These are phyloP conservation scores for Cyclocybe cylindracea DNA, from an alignment of 768 basidiomycete species.

Conservation along the genomic window DNA sequence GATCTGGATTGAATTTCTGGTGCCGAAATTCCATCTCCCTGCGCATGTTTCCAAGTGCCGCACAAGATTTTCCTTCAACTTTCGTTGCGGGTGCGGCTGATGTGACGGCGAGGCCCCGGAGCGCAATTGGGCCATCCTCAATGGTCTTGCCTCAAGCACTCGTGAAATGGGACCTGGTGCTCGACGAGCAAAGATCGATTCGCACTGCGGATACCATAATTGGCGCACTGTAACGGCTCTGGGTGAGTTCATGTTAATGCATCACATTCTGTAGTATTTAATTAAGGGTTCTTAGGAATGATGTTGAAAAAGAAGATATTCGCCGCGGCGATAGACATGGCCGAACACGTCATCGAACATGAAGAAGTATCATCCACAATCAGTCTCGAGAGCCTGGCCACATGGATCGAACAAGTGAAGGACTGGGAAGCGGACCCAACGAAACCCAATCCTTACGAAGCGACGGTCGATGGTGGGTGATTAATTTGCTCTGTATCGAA, in stretches of 20 bases:
- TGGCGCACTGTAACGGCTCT: conserved; percentile 21
- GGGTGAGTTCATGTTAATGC: conserved; percentile 15
- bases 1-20: conserved; percentile 9
- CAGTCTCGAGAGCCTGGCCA: too few species aligned
- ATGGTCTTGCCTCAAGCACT: neutral
- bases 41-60: conserved; percentile 23
- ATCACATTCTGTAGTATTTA: neutral
- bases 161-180: neutral
- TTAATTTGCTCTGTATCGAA: too few species aligned
- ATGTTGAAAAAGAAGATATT: neutral
- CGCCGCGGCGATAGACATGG: conserved; percentile 9
- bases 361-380: too few species aligned
- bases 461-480: too few species aligned
- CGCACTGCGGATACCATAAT: conserved; percentile 24
- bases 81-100: conserved; percentile 19
- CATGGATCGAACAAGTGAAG: too few species aligned
- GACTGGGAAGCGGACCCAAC: too few species aligned
- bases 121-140: neutral
- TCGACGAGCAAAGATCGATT: neutral
- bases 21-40: conserved; percentile 30
- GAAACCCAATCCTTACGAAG: too few species aligned
- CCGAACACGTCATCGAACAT: too few species aligned
- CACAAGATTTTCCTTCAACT: conserved; percentile 21
- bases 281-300: neutral
- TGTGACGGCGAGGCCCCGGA: conserved; percentile 9